Base-by-base conservation (phyloP, 306 rosid genomes). In the Acacia crassicarpa region DNA sequence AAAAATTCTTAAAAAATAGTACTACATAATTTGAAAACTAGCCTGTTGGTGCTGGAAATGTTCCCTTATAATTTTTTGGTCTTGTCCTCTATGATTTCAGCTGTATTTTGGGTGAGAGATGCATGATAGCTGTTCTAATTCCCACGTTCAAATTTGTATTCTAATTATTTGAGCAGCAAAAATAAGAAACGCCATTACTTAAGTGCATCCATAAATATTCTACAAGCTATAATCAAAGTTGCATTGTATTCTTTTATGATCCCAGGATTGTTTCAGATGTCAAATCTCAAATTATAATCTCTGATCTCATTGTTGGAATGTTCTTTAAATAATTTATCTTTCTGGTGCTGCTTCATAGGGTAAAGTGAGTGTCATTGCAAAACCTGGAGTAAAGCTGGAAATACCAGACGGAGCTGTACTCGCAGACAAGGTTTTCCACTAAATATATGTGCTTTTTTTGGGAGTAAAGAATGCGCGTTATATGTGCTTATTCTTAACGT, bases 361-460 rank as follows among this genome's bases (percentile, higher is more conserved):
- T 41, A 91, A 93, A 78, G 95, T 94, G 67, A 88, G 72, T 35
- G 76, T 93, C 56, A 68, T 82, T 0, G 97, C 92, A 20, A 91
- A 91, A 63, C 22, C 93, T 0, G 97, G 87, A 48, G 90, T 78
- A 74, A 92, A 90, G 88, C 75, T 94, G 81, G 97, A 88, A 71
- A 80, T 94, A 73, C 95, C 98, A n/a, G 91, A 93, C 8, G 90
- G 90, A 7, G 84, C 91, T 23, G 86, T 81, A 58, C 81, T 93
- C 6, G 89, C 48, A 49, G 82, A 93, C 91, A 93, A 88, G 97
- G 98, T 92, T 86, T 81, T 76, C 67, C 62, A 48, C 23, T 10
- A 70, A 32, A 46, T 41, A 49, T 49, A 16, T 49, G 8, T 49
- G 20, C 20, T 49, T 49, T 15, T 51, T 51, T 5, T 45, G 20